Conservation (phyloP, 1,284 basidiomycete genomes). For the Mycosarcoma maydis region DNA sequence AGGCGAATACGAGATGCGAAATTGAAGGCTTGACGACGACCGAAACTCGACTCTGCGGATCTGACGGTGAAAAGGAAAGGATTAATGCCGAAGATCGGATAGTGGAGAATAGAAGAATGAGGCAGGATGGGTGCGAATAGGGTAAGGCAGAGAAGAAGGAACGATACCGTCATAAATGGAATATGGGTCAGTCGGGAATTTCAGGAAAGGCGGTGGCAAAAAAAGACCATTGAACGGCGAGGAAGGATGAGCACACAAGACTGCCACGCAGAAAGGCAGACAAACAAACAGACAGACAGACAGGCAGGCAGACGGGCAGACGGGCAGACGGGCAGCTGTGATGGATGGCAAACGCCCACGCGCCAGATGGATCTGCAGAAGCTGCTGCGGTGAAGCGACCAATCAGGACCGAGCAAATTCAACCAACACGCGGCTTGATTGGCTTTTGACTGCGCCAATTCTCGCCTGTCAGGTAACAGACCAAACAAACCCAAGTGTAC, state of each 20-base stretch:
- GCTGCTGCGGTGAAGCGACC: slow-evolving; percentile 7
- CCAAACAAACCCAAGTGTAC: too few species aligned
- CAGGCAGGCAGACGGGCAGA: neutral
- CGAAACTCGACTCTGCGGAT: slow-evolving; percentile 37
- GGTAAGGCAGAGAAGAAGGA: neutral
- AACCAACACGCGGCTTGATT: neutral
- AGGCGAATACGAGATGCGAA: slow-evolving; percentile 21
- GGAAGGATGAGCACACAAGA: too few species aligned
- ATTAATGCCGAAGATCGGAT: neutral
- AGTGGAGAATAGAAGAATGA: too few species aligned
- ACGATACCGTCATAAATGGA: neutral
- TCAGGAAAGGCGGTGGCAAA: slow-evolving; percentile 3
- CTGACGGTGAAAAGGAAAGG: slow-evolving; percentile 1
- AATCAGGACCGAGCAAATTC: slow-evolving; percentile 16
- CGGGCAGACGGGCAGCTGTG: too few species aligned
- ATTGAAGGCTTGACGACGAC: slow-evolving; percentile 27
- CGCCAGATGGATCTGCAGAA: neutral
- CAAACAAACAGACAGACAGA: neutral
- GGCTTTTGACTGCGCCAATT: slow-evolving; percentile 36
- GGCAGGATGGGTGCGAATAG: too few species aligned
- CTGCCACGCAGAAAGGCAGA: too few species aligned
- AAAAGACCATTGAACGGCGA: too few species aligned
- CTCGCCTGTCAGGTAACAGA: too few species aligned
- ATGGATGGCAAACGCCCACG: neutral
- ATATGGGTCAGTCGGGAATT: slow-evolving; percentile 19